These are phyloP conservation scores for Solanum paucissectum DNA, from an alignment of 257 asterid species.

Conservation along the genomic window DNA sequence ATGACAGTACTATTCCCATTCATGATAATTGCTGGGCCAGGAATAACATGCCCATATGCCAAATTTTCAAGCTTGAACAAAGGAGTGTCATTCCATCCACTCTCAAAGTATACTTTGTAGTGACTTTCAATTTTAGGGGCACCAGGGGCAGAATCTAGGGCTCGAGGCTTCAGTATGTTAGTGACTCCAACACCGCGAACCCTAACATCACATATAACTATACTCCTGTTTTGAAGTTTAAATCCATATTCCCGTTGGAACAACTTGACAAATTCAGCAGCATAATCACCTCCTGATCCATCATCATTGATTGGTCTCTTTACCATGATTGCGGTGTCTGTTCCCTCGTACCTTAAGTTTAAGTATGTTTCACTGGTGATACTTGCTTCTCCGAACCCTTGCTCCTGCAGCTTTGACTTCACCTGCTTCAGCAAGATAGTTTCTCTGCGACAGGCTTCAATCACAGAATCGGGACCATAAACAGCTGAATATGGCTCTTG, in stretches of 20 bases:
- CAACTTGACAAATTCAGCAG: slow-evolving; percentile 58
- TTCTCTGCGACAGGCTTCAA: slow-evolving; percentile 61
- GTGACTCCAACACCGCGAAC: slow-evolving; percentile 93
- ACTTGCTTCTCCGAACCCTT: slow-evolving; percentile 70
- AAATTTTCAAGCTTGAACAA: slow-evolving; percentile 66
- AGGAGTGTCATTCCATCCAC: slow-evolving; percentile 69
- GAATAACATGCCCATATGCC: slow-evolving; percentile 45
- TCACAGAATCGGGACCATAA: slow-evolving; percentile 58
- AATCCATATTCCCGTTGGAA: slow-evolving; percentile 93
- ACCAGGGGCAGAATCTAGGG: slow-evolving; percentile 32
- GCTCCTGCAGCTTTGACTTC: slow-evolving; percentile 48
- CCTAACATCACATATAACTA: slow-evolving; percentile 80
- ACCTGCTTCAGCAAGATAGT: slow-evolving; percentile 45
- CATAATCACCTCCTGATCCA: slow-evolving; percentile 71
- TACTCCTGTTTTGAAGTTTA: slow-evolving; percentile 66
- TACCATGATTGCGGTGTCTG: slow-evolving; percentile 92
- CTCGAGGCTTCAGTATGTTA: slow-evolving; percentile 60
- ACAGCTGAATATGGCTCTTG: slow-evolving; percentile 87
- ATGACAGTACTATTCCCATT: slow-evolving; percentile 94
- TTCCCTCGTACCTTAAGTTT: slow-evolving; percentile 90
- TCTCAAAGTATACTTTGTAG: slow-evolving; percentile 57
- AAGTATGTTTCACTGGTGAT: slow-evolving; percentile 65
- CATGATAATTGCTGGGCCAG: slow-evolving; percentile 86
- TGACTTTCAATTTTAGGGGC: slow-evolving; percentile 32
- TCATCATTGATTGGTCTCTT: slow-evolving; percentile 33